A percentile compares a stretch with the other conserved stretches of the same genome.
Evolutionary conservation across 371 early-diverging fungal genomes (phyloP).

Genomic region (Lichtheimia hyalospora): DNA sequence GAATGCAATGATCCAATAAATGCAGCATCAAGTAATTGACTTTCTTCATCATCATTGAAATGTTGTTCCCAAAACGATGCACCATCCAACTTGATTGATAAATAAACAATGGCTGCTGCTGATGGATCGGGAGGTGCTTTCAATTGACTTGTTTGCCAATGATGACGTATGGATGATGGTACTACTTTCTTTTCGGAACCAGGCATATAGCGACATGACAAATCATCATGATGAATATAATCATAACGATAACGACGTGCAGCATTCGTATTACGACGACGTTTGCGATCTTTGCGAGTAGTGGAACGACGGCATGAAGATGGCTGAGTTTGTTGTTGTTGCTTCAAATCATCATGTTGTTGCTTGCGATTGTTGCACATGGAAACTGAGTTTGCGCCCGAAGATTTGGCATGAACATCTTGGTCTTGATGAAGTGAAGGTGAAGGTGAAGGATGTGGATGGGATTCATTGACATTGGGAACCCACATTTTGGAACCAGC

Average conservation of each 20-base stretch:
- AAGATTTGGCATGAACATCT: neutral
- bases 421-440: neutral
- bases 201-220: conserved; percentile 9
- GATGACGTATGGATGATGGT: neutral
- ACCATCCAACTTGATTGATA: conserved; percentile 12
- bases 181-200: neutral
- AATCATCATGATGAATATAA: conserved; percentile 18
- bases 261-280: neutral
- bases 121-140: conserved; percentile 9
- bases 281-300: neutral
- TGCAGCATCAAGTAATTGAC: conserved; percentile 10
- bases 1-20: conserved; percentile 10
- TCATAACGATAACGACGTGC: conserved; percentile 6
- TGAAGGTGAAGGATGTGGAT: conserved; percentile 11
- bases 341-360: conserved; percentile 6
- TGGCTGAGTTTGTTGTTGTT: neutral
- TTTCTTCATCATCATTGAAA: neutral
- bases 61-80: conserved; percentile 3
- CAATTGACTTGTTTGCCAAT: conserved; percentile 10
- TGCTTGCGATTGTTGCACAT: neutral
- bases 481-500: conserved; percentile 16
- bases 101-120: neutral
- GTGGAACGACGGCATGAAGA: conserved; percentile 7
- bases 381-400: neutral
- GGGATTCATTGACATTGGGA: conserved; percentile 6